Evolutionary conservation across 179 eudicot species (phyloP).

Genomic region (Camellia oleifera): DNA sequence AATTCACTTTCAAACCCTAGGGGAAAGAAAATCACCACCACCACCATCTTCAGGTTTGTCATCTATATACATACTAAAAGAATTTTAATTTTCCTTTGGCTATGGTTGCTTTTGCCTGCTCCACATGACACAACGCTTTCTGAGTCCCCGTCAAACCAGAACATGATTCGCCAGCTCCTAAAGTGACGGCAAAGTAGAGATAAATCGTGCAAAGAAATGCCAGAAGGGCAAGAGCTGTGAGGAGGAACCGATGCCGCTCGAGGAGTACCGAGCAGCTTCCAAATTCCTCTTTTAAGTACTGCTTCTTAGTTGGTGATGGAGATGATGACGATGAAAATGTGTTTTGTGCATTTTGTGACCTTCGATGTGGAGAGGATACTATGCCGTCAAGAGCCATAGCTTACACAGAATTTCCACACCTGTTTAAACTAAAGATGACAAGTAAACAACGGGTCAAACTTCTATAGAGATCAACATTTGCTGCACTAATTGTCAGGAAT

Average conservation of each 20-base stretch:
- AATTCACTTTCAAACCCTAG: background rate
- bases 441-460: background rate
- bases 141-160: slow-evolving; percentile 56
- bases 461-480: background rate
- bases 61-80: slow-evolving; percentile 21
- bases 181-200: slow-evolving; percentile 90
- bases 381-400: slow-evolving; percentile 62
- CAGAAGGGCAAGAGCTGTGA: slow-evolving; percentile 75
- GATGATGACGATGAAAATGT: slow-evolving; percentile 49
- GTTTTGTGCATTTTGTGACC: slow-evolving; percentile 55
- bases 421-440: background rate
- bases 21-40: slow-evolving; percentile 1
- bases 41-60: background rate
- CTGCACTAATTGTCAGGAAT: background rate
- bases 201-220: slow-evolving; percentile 77
- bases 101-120: slow-evolving; percentile 44
- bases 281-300: slow-evolving; percentile 37
- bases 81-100: slow-evolving; percentile 61
- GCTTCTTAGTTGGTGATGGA: slow-evolving; percentile 40
- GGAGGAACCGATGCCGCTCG: slow-evolving; percentile 80
- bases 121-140: slow-evolving; percentile 52
- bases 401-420: slow-evolving; percentile 7
- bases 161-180: slow-evolving; percentile 52
- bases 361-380: slow-evolving; percentile 76
- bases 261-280: slow-evolving; percentile 60